These are phyloP conservation scores for Penicillium sp. DNA, from an alignment of 2,329 filamentous ascomycete species.

Conservation along the genomic window DNA sequence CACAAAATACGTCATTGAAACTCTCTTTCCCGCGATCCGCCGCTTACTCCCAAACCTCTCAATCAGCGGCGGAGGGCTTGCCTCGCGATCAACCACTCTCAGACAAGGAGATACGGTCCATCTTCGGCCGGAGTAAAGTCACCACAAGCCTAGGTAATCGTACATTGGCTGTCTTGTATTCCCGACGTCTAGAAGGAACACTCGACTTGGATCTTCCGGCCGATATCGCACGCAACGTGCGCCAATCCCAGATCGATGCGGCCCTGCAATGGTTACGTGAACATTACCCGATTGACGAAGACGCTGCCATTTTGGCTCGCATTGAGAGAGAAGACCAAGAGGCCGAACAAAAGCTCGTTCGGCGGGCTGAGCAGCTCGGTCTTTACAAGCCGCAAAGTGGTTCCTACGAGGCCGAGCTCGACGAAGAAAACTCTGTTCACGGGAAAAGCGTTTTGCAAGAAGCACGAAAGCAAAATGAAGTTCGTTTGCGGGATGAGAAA, in stretches of 20 bases:
- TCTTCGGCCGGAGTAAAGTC: slow-evolving; percentile 33
- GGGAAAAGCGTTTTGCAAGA: slow-evolving; percentile 41
- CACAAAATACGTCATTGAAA: too few relatives aligned
- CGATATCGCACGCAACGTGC: slow-evolving; percentile 33
- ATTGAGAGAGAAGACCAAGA: slow-evolving; percentile 39
- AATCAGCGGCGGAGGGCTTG: slow-evolving; percentile 7
- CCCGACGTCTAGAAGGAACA: slow-evolving; percentile 42
- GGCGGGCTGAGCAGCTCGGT: slow-evolving; percentile 37
- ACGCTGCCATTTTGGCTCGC: slow-evolving; percentile 44
- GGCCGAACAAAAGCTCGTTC: slow-evolving; percentile 34
- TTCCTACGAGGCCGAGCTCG: slow-evolving; percentile 37
- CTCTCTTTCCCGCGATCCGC: too few relatives aligned
- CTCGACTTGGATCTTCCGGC: slow-evolving; percentile 41
- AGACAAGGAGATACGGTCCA: slow-evolving; percentile 28
- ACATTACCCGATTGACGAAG: slow-evolving; percentile 44
- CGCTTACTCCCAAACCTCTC: slow-evolving; percentile 10
- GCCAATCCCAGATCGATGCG: slow-evolving; percentile 30
- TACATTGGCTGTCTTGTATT: slow-evolving; percentile 38
- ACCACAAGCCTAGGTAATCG: slow-evolving; percentile 34
- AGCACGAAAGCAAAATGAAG: slow-evolving; percentile 38
- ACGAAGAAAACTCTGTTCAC: slow-evolving; percentile 39
- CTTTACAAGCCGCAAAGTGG: slow-evolving; percentile 44
- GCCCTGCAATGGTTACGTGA: slow-evolving; percentile 41
- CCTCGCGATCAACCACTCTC: slow-evolving; percentile 30
- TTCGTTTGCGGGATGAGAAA: slow-evolving; percentile 40